These are phyloP conservation scores for Mimosa bimucronata DNA, from an alignment of 306 rosid genomes.

Conservation along the genomic window DNA sequence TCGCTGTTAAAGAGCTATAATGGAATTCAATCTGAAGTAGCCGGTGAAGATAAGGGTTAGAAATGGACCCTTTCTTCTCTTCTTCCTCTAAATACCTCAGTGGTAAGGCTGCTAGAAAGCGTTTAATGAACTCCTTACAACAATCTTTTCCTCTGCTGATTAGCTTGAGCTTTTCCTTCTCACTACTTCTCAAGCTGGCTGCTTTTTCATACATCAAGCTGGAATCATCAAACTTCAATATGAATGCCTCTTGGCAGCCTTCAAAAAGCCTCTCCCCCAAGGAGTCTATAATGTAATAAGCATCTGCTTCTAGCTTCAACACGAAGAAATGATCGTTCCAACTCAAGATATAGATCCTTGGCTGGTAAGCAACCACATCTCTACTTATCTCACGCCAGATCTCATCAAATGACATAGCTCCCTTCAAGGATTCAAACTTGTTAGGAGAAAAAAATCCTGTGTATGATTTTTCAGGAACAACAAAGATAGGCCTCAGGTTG, in stretches of 20 bases:
- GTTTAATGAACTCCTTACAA: slow-evolving; percentile 72
- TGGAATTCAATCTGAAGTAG: slow-evolving; percentile 79
- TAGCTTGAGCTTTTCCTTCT: slow-evolving; percentile 23
- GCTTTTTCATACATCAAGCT: slow-evolving; percentile 47
- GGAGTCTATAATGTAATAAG: slow-evolving; percentile 74
- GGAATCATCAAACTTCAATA: slow-evolving; percentile 65
- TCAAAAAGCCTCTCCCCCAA: slow-evolving; percentile 74
- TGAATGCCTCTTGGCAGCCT: slow-evolving; percentile 66
- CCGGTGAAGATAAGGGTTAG: slow-evolving; percentile 47
- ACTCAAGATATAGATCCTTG: slow-evolving; percentile 73
- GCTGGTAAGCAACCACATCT: slow-evolving; percentile 21
- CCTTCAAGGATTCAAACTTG: slow-evolving; percentile 69
- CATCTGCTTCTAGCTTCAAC: slow-evolving; percentile 61
- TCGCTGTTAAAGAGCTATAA: slow-evolving; percentile 47
- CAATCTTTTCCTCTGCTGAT: slow-evolving; percentile 75
- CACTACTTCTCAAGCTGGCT: slow-evolving; percentile 13
- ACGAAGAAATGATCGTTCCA: slow-evolving; percentile 94
- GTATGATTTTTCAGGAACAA: slow-evolving; percentile 55
- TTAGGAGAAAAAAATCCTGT: slow-evolving; percentile 80
- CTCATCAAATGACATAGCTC: slow-evolving; percentile 72
- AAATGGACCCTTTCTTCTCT: slow-evolving; percentile 38
- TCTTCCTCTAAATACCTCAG: slow-evolving; percentile 61
- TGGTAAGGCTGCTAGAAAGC: slow-evolving; percentile 69
- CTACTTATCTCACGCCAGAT: slow-evolving; percentile 64
- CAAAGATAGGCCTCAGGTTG: slow-evolving; percentile 51